These are phyloP conservation scores for Malus hybrid DNA, from an alignment of 331 rosid species.

Conservation along the genomic window DNA sequence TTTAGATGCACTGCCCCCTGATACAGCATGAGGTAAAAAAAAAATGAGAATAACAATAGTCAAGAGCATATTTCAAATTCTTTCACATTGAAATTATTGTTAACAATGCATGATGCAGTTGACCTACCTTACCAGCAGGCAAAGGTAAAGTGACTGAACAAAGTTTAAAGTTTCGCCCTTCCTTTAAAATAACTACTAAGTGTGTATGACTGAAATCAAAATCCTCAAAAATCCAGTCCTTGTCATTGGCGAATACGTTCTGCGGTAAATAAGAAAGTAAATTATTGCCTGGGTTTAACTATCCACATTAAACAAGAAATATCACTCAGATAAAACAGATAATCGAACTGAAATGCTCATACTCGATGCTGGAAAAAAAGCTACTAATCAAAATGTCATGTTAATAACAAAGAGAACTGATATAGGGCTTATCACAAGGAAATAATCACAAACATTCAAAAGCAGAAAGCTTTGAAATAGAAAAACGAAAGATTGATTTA, in stretches of 20 bases:
- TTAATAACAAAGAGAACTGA: neutral
- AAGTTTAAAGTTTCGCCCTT: slow-evolving; percentile 50
- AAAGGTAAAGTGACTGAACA: slow-evolving; percentile 72
- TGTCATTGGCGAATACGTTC: slow-evolving; percentile 51
- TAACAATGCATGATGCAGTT: slow-evolving; percentile 12
- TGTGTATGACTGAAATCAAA: slow-evolving; percentile 69
- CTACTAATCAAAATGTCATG: neutral
- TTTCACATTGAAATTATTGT: slow-evolving; percentile 9
- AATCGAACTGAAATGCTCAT: neutral
- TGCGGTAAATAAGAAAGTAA: slow-evolving; percentile 28
- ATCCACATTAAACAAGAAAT: neutral
- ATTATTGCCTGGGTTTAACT: neutral
- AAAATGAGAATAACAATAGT: slow-evolving; percentile 7
- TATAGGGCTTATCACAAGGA: neutral
- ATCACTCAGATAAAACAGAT: neutral
- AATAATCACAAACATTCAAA: neutral
- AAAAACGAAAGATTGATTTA: neutral
- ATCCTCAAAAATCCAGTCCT: slow-evolving; percentile 53
- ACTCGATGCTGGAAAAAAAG: neutral
- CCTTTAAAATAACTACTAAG: slow-evolving; percentile 62
- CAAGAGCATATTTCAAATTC: neutral
- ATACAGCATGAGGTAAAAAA: slow-evolving; percentile 19
- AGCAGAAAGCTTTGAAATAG: neutral
- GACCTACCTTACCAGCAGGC: slow-evolving; percentile 57
- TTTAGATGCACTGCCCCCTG: slow-evolving; percentile 53